Evolutionary conservation across 2,329 filamentous ascomycete genomes (phyloP).

Genomic region (Colletotrichum melonis): DNA sequence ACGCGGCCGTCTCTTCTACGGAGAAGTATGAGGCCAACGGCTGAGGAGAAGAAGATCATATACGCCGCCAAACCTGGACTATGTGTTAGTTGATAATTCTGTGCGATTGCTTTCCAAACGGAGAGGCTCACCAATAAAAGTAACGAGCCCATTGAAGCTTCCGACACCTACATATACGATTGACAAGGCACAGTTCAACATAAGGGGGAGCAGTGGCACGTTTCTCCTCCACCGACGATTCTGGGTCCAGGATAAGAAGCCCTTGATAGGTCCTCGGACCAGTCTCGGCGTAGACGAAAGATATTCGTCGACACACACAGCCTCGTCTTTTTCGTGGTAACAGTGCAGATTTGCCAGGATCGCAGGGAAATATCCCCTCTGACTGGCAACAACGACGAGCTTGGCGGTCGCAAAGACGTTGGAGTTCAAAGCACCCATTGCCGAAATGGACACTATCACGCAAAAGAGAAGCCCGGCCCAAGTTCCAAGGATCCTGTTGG

Average conservation of each 20-base stretch:
- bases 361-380: constrained; percentile 42
- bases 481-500: constrained; percentile 45
- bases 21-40: constrained; percentile 41
- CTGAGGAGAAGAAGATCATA: constrained; percentile 41
- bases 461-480: constrained; percentile 52
- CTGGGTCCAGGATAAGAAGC: constrained; percentile 40
- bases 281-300: constrained; percentile 34
- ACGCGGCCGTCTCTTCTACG: constrained; percentile 36
- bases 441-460: constrained; percentile 51
- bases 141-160: constrained; percentile 42
- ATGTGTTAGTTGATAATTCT: constrained; percentile 2
- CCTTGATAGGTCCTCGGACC: constrained; percentile 36
- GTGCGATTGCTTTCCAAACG: background rate
- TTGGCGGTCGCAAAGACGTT: constrained; percentile 57
- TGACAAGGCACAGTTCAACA: constrained; percentile 40
- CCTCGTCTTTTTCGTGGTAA: constrained; percentile 42
- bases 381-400: constrained; percentile 51
- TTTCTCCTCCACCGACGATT: constrained; percentile 37
- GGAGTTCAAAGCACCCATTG: constrained; percentile 54
- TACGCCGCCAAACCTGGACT: constrained; percentile 39
- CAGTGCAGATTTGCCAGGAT: constrained; percentile 43
- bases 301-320: constrained; percentile 39
- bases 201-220: constrained; percentile 39
- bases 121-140: constrained; percentile 38
- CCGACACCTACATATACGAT: constrained; percentile 41